Evolutionary conservation across 73 alveolate genomes (phyloP), one percentile per base, ranked within the genome.

Genomic region (Blepharisma stoltei): DNA sequence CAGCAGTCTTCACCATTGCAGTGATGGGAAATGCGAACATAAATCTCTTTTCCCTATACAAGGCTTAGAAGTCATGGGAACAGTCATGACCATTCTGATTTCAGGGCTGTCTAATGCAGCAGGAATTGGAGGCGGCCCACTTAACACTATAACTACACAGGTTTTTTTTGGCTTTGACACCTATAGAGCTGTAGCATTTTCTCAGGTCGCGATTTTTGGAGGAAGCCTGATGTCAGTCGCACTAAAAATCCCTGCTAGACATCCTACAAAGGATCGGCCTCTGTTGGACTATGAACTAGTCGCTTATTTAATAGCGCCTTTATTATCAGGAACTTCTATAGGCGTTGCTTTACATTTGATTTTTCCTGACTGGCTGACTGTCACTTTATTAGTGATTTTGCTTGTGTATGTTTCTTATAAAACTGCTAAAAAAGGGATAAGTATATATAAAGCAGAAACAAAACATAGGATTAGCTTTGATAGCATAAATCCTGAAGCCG

Each of bases 91-190:
- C 1, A 27, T 67, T 44, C 27, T 89, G 0, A 86, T 88, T 18
- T 77, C 83, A 18, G 85, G 89, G 37, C 70, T 89, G 69, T 85
- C 96, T 8, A 90, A 80, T 86, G 97, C 97, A 21, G 92, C 93
- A 6, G 97, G 97, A 5, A 73, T 92, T 9, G 97, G 97, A 25
- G 97, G 97, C 67, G 97, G 97, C 9, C 89, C 87, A 54, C 79
- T 92, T 68, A 80, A 88, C 70, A 85, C 83, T 21, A 93, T 95
- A 45, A 92, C 88, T 67, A 76, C 81, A 70, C 82, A 83, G 89
- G 78, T 88, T 71, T 85, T 92, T 60, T 78, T 92, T 84, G 73
- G 79, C 47, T 83, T 92, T 77, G 83, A 83, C 78, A 83, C 89
- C 38, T 83, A 88, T 77, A 92, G 81, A 54, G 89, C 92, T n/a